Percentiles rank a stretch among this genome's conserved stretches.
These are phyloP conservation scores for Dendrobium nobile DNA, from an alignment of 106 monocot species.

Conservation along the genomic window DNA sequence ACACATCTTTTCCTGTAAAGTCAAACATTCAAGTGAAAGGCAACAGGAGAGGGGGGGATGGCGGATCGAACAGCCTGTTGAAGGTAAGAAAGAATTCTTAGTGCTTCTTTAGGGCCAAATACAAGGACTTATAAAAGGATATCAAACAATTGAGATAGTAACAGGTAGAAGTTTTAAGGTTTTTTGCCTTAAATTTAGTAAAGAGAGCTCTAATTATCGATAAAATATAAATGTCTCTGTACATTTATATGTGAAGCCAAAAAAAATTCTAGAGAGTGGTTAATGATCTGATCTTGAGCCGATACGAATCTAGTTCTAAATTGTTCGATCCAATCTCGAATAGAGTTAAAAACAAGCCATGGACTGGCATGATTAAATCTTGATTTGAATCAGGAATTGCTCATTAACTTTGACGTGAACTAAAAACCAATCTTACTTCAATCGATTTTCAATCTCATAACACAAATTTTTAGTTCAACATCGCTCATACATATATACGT, in stretches of 20 bases:
- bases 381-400: no score
- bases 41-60: background rate
- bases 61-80: background rate
- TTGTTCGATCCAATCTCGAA: no score
- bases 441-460: no score
- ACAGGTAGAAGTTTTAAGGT: background rate
- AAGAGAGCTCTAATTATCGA: background rate
- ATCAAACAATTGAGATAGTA: background rate
- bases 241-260: background rate
- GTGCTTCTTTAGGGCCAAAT: background rate
- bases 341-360: no score
- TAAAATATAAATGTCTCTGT: background rate
- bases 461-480: no score
- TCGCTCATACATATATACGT: no score
- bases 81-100: background rate
- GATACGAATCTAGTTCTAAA: no score
- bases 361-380: no score
- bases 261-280: background rate
- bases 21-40: no score
- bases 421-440: no score
- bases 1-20: background rate
- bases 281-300: no score
- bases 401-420: no score
- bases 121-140: slow-evolving; percentile 1
- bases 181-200: background rate